A percentile compares a stretch with the other conserved stretches of the same genome.
These are phyloP conservation scores for Thyridium curvatum DNA, from an alignment of 2,329 filamentous ascomycete species.

Conservation along the genomic window DNA sequence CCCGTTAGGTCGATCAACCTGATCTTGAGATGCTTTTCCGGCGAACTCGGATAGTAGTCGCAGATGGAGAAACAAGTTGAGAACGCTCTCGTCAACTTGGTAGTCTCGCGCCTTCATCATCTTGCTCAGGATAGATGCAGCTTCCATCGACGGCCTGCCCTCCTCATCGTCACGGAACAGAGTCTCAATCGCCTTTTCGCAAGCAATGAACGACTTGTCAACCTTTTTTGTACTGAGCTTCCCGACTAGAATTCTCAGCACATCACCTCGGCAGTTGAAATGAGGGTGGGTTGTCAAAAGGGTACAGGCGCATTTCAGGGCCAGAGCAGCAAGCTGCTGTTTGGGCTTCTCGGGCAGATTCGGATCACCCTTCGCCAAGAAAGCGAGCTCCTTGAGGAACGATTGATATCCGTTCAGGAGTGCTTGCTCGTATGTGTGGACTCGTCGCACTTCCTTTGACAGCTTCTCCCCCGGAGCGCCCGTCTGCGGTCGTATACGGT, in stretches of 20 bases:
- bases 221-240: constrained; percentile 70
- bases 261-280: constrained; percentile 90
- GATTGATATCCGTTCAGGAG: constrained; percentile 78
- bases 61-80: constrained; percentile 88
- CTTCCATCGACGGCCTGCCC: constrained; percentile 80
- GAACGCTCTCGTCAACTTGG: constrained; percentile 72
- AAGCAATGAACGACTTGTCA: constrained; percentile 72
- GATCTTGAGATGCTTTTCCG: constrained; percentile 73
- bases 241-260: constrained; percentile 79
- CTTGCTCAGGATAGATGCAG: constrained; percentile 76
- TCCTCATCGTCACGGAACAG: constrained; percentile 86
- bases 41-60: constrained; percentile 84
- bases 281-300: constrained; percentile 80
- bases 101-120: constrained; percentile 93
- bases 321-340: constrained; percentile 60
- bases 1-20: constrained; percentile 51
- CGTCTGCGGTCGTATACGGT: constrained; percentile 77
- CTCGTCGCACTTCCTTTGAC: constrained; percentile 81
- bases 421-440: constrained; percentile 81
- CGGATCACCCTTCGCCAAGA: constrained; percentile 53
- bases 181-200: constrained; percentile 69
- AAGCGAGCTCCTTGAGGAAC: constrained; percentile 72
- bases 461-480: constrained; percentile 75
- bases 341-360: constrained; percentile 26
- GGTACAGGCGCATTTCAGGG: constrained; percentile 79